A percentile compares a stretch with the other conserved stretches of the same genome.
phyloP scores from a whole-genome alignment of 2,329 filamentous ascomycete species.

The Paecilomyces variotii region DNA sequence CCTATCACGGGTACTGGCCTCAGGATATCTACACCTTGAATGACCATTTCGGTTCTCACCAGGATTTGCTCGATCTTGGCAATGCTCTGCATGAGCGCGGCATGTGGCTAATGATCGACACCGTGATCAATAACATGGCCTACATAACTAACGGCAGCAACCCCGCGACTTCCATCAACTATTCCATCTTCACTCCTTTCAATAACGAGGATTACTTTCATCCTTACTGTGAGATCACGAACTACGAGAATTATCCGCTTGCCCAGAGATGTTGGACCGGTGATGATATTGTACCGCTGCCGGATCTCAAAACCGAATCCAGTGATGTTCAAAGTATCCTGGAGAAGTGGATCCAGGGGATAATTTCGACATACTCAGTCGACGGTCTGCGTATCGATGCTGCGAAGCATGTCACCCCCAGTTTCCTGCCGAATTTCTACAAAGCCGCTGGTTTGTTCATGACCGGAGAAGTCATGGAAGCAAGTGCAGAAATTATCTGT shows the following conservation, averaged over 20 bases:
- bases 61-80: conserved; percentile 41
- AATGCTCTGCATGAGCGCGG: conserved; percentile 37
- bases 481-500: conserved; percentile 30
- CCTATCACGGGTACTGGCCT: conserved; percentile 46
- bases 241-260: conserved; percentile 27
- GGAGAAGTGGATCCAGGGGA: conserved; percentile 31
- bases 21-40: conserved; percentile 43
- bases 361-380: conserved; percentile 38
- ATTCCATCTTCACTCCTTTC: conserved; percentile 17
- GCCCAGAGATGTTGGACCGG: conserved; percentile 46
- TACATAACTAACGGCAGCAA: conserved; percentile 20
- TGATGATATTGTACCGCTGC: conserved; percentile 38
- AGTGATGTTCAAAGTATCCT: conserved; percentile 32
- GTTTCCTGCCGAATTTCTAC: conserved; percentile 34
- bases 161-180: conserved; percentile 14
- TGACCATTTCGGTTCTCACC: conserved; percentile 40
- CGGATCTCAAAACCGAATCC: conserved; percentile 41
- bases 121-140: conserved; percentile 44
- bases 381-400: conserved; percentile 48
- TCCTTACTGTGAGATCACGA: conserved; percentile 18
- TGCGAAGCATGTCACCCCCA: conserved; percentile 37
- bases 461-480: conserved; percentile 39
- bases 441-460: conserved; percentile 34
- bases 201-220: conserved; percentile 26
- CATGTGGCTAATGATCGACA: conserved; percentile 48